Evolutionary conservation across 179 eudicot genomes (phyloP).

Genomic region (Beta corolliflora): DNA sequence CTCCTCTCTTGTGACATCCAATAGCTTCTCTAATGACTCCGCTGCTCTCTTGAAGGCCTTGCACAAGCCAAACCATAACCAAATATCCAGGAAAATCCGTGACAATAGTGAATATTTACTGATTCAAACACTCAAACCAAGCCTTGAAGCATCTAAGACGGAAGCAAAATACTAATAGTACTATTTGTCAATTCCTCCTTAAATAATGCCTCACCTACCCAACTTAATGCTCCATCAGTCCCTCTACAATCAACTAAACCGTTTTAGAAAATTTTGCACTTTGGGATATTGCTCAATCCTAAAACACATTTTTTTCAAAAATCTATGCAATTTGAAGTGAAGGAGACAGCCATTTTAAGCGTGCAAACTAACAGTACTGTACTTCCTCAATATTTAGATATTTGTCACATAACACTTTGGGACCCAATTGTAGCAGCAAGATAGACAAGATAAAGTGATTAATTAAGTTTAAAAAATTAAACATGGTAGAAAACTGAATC

Average conservation of each 20-base stretch:
- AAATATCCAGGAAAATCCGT: background rate
- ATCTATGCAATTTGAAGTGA: background rate
- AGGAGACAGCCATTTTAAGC: background rate
- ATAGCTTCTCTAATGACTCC: slow-evolving; percentile 78
- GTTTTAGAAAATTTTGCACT: background rate
- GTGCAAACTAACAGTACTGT: too few relatives aligned
- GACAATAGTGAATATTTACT: background rate
- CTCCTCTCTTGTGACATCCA: slow-evolving; percentile 84
- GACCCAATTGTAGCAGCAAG: too few relatives aligned
- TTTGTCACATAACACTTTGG: too few relatives aligned
- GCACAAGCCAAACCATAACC: slow-evolving; percentile 25
- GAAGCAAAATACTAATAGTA: background rate
- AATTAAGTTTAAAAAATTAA: too few relatives aligned
- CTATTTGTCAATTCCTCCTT: background rate
- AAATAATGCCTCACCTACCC: background rate
- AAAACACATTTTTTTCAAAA: background rate
- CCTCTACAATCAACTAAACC: background rate
- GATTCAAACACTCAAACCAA: background rate
- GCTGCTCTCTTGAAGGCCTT: slow-evolving; percentile 94
- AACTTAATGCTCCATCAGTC: background rate
- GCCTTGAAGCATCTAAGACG: background rate
- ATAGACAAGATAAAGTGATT: too few relatives aligned
- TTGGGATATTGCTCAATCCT: background rate
- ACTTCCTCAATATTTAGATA: too few relatives aligned
- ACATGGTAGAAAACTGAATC: too few relatives aligned